A percentile compares a stretch with the other conserved stretches of the same genome.
Evolutionary conservation across 2,329 filamentous ascomycete species (phyloP).

Genomic region (Chaetoscypha palmicola): DNA sequence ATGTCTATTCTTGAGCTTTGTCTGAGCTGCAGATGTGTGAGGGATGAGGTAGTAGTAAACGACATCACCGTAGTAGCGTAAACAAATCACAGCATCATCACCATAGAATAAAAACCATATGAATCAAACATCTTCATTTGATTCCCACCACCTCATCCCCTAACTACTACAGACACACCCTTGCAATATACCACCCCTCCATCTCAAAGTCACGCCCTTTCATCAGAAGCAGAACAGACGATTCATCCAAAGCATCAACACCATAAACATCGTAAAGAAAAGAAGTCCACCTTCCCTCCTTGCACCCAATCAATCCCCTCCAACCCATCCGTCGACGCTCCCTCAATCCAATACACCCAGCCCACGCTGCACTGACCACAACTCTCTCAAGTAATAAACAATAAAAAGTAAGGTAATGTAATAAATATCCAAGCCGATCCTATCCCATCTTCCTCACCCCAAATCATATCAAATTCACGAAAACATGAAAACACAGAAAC

Average conservation of each 20-base stretch:
- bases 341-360: background rate
- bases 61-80: too few relatives aligned
- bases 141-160: too few relatives aligned
- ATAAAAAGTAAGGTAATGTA: background rate
- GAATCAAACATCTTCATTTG: too few relatives aligned
- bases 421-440: background rate
- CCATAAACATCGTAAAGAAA: constrained; percentile 10
- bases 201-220: background rate
- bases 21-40: too few relatives aligned
- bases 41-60: too few relatives aligned
- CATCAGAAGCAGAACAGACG: constrained; percentile 4
- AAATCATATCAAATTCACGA: too few relatives aligned
- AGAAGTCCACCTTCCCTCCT: background rate
- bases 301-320: background rate
- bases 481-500: too few relatives aligned
- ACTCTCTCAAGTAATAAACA: background rate
- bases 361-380: background rate
- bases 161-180: too few relatives aligned
- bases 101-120: too few relatives aligned
- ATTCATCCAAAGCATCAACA: constrained; percentile 4
- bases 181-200: background rate
- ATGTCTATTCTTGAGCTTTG: too few relatives aligned
- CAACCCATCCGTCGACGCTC: background rate
- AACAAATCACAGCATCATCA: too few relatives aligned
- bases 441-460: too few relatives aligned